Base-by-base conservation (phyloP, 1,139 yeast genomes). In the Blastobotrys illinoisensis region DNA sequence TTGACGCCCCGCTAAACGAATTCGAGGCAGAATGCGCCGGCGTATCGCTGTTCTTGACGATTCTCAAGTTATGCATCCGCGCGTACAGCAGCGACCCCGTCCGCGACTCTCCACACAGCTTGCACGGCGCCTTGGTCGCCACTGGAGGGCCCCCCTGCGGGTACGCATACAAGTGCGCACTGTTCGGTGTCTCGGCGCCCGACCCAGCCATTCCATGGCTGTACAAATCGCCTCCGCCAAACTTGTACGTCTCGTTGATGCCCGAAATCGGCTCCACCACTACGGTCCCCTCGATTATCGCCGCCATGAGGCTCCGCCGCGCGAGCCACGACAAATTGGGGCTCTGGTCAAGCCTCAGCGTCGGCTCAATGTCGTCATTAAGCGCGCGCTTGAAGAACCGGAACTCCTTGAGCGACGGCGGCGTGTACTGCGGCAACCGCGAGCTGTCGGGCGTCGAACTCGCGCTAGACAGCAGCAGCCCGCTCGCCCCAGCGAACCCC, bases 221-320 rank as follows among this genome's bases (percentile, higher is more conserved):
- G 13, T 43, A 23, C 16, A 56, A 36, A 16, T 48, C 48, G 13
- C 47, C 47, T 13, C 58, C 56, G 21, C 46, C 48, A 60, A 32
- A 60, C 57, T 58, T 59, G 54, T 59, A 62, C 4, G 60, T 79
- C 67, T 89, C 96, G 64, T 88, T 89, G 43, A 86, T 79, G 0
- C 93, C 95, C 54, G 90, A 84, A 13, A 91, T 79, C 0, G 99
- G 98, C 69, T 90, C 97, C 46, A 93, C 84, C 13, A 83, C 78
- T 6, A 88, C 90, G 49, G 86, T 79, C 5, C 96, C 96, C 53
- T 90, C 97, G 46, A 86, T 78, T 60, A 91, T 77, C 40, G 85
- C 79, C 52, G 76, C 72, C 79, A 90, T 76, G 58, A 88, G 78
- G 47, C 82, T 76, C 62, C 84, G 77, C 58, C 80, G 75, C 45